Evolutionary conservation across 768 basidiomycete species (phyloP).

Genomic region (Lentinus brumalis): DNA sequence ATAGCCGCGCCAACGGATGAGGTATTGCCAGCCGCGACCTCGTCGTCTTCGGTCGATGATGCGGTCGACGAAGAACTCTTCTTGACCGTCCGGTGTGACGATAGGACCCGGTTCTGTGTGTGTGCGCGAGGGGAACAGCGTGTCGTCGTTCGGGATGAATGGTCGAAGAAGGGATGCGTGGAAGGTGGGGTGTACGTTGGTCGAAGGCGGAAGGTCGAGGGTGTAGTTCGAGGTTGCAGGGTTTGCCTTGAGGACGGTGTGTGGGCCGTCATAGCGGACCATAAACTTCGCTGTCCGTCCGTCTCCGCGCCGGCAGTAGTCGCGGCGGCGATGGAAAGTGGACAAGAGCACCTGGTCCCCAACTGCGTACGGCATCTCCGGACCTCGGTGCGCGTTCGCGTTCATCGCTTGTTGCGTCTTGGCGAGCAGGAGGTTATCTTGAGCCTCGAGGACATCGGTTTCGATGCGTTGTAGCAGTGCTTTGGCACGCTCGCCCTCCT

Average conservation of each 20-base stretch:
- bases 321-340: background rate
- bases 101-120: conserved; percentile 10
- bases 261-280: background rate
- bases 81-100: conserved; percentile 1
- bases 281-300: background rate
- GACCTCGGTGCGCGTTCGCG: background rate
- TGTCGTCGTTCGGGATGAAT: conserved; percentile 13
- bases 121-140: conserved; percentile 7
- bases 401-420: too few relatives aligned
- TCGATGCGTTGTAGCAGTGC: too few relatives aligned
- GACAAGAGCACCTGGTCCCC: background rate
- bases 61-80: conserved; percentile 17
- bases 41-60: conserved; percentile 9
- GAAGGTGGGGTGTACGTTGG: conserved; percentile 10
- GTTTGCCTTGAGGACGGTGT: too few relatives aligned
- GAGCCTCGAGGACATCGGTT: too few relatives aligned
- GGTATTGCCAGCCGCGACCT: conserved; percentile 3
- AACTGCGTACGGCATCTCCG: background rate
- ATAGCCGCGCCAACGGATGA: conserved; percentile 7
- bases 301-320: background rate
- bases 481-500: too few relatives aligned
- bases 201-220: background rate
- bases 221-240: background rate
- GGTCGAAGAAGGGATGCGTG: conserved; percentile 10
- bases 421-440: too few relatives aligned